Conservation (phyloP, 306 rosid genomes). For the Aeschynomene evenia region DNA sequence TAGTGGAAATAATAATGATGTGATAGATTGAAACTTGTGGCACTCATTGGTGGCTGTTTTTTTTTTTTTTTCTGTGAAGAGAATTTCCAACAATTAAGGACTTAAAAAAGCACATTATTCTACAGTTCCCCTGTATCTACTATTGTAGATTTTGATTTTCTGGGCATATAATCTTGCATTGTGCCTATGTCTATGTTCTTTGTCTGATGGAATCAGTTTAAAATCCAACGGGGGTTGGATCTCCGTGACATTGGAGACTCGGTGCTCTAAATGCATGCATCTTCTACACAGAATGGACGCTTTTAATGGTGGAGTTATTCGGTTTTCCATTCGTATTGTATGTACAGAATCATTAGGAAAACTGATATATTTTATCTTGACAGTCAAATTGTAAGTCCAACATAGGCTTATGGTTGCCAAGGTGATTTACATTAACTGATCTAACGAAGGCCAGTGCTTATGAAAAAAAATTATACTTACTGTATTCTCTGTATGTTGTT, state of each 20-base stretch:
- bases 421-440: no score
- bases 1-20: not conserved
- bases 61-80: not conserved
- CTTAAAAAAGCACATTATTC: not conserved
- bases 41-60: not conserved
- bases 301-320: not conserved
- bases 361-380: not conserved
- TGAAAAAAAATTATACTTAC: not conserved
- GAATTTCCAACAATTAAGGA: not conserved
- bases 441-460: not conserved
- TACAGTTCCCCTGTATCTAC: not conserved
- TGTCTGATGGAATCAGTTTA: no score
- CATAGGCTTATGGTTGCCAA: not conserved
- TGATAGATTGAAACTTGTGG: not conserved
- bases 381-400: not conserved
- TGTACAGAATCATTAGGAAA: not conserved
- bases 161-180: not conserved
- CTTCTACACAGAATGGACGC: not conserved
- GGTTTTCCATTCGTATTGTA: not conserved
- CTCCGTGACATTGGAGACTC: not conserved
- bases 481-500: not conserved
- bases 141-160: not conserved
- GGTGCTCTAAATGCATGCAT: constrained; percentile 1
- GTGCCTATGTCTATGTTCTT: not conserved
- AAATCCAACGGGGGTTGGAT: not conserved